Evolutionary conservation across 352 stramenopile species (phyloP).

Genomic region (Chrysophaeum taylorii): DNA sequence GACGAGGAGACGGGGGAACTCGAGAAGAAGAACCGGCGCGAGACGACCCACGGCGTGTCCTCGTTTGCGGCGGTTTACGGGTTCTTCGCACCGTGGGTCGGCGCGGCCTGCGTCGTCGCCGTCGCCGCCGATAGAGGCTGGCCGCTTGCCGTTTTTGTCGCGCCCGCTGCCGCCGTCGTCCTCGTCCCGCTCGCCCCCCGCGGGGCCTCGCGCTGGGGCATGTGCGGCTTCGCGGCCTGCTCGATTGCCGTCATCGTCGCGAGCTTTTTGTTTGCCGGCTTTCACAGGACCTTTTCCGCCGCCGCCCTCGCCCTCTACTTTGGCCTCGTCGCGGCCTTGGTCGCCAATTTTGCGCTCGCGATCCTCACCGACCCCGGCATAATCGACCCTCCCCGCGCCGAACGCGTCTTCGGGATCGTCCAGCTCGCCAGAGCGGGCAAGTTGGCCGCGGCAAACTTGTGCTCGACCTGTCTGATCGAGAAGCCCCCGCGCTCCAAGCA

Average conservation of each 20-base stretch:
- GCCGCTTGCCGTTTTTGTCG: not conserved
- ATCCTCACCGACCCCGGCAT: not conserved
- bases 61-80: not conserved
- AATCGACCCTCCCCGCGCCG: not conserved
- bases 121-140: not conserved
- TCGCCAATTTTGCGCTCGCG: not conserved
- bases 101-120: not conserved
- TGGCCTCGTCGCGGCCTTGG: not conserved
- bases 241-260: not conserved
- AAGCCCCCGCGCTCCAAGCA: constrained; percentile 64
- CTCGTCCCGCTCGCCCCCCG: not conserved
- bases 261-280: not conserved
- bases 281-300: not conserved
- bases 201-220: not conserved
- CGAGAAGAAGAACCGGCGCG: too few relatives aligned
- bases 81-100: not conserved
- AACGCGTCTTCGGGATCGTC: not conserved
- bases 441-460: constrained; percentile 39
- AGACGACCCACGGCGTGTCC: too few relatives aligned
- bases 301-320: not conserved
- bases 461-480: constrained; percentile 67
- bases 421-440: not conserved
- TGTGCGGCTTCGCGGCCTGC: not conserved
- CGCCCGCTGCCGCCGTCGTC: too few relatives aligned
- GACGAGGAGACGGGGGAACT: too few relatives aligned